Evolutionary conservation across 169 alveolate genomes (phyloP).

Genomic region (Plasmodium vivax): DNA sequence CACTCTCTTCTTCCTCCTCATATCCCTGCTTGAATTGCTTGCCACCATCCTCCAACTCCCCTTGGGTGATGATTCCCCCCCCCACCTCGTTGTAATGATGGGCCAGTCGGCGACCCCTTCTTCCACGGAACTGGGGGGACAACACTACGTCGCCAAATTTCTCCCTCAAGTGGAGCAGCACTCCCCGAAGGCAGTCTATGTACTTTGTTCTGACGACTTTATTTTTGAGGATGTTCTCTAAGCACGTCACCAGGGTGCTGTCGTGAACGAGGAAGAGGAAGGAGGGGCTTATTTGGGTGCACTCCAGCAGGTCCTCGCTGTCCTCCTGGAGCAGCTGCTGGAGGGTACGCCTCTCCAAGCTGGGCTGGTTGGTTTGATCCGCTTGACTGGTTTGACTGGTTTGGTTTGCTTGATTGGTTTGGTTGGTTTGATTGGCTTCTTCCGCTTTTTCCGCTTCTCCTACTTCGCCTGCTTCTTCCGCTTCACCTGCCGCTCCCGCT

Average conservation of each 20-base stretch:
- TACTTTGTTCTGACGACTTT: constrained; percentile 13
- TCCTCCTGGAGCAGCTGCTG: not conserved
- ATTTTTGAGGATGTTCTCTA: constrained; percentile 16
- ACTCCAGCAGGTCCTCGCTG: not conserved
- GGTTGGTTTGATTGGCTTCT: not conserved
- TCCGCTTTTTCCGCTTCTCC: not conserved
- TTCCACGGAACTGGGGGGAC: not conserved
- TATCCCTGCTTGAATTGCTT: not conserved
- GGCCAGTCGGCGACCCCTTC: not conserved
- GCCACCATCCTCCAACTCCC: not conserved
- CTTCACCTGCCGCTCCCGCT: too few species aligned
- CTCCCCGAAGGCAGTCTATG: not conserved
- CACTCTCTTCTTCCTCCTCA: not conserved
- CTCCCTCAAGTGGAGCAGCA: not conserved
- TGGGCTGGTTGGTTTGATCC: not conserved
- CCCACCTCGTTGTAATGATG: not conserved
- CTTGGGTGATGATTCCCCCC: not conserved
- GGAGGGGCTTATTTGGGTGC: not conserved
- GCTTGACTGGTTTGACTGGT: not conserved
- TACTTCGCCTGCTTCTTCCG: not conserved
- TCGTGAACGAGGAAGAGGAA: not conserved
- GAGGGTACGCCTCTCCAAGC: not conserved
- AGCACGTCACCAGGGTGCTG: constrained; percentile 11
- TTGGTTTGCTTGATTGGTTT: not conserved
- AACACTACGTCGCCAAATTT: not conserved